Evolutionary conservation across 2,329 filamentous ascomycete genomes (phyloP).

Genomic region (Talaromyces rugulosus): DNA sequence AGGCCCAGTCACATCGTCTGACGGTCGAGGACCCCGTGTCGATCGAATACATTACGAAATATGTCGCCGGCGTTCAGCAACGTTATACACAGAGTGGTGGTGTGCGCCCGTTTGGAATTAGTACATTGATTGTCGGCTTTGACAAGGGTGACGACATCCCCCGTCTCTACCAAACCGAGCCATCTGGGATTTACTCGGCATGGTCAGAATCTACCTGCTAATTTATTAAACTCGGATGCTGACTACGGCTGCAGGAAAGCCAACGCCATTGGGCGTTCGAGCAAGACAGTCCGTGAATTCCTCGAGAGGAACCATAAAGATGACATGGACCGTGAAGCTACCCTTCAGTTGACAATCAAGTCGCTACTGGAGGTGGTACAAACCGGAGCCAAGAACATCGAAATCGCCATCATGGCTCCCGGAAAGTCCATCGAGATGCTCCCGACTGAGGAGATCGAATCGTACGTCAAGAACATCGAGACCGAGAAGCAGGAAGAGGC

Average conservation of each 20-base stretch:
- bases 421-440: conserved; percentile 90
- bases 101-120: conserved; percentile 97
- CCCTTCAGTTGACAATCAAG: conserved; percentile 96
- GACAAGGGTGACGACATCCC: conserved; percentile 87
- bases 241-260: conserved; percentile 69
- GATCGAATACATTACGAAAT: conserved; percentile 99
- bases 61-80: conserved; percentile 96
- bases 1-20: conserved; percentile 94
- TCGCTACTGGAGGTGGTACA: conserved; percentile 96
- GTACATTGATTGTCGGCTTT: conserved; percentile 96
- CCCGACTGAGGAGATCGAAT: conserved; percentile 91
- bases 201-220: conserved; percentile 59
- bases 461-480: conserved; percentile 97
- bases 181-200: conserved; percentile 98
- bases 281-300: conserved; percentile 98
- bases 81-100: conserved; percentile 98
- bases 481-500: conserved; percentile 99
- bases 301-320: conserved; percentile 98
- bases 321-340: conserved; percentile 92
- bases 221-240: not conserved
- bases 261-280: conserved; percentile 95
- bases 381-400: conserved; percentile 98
- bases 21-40: conserved; percentile 96
- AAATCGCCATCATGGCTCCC: conserved; percentile 96
- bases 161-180: conserved; percentile 94